These are phyloP conservation scores for Tirmania nivea DNA, from an alignment of 495 filamentous ascomycete species.

Conservation along the genomic window DNA sequence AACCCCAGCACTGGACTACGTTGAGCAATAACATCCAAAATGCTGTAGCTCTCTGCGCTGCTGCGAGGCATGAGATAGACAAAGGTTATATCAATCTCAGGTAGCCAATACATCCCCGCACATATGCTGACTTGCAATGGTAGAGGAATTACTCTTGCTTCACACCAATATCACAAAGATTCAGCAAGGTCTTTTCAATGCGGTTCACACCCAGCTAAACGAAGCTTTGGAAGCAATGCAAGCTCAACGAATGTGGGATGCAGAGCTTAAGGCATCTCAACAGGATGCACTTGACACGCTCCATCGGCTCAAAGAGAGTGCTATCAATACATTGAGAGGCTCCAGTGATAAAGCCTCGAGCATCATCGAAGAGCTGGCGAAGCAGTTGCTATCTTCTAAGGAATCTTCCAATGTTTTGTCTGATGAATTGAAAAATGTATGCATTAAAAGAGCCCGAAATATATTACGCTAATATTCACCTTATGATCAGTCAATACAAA, in stretches of 20 bases:
- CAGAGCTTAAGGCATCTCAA: not conserved
- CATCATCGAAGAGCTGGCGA: not conserved
- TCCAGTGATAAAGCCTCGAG: not conserved
- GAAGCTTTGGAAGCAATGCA: slow-evolving; percentile 6
- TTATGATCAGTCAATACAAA: not conserved
- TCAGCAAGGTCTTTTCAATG: slow-evolving; percentile 8
- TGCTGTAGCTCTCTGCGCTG: slow-evolving; percentile 12
- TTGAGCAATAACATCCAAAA: slow-evolving; percentile 19
- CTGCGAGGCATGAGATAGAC: slow-evolving; percentile 15
- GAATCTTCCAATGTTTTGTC: not conserved
- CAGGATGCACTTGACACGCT: not conserved
- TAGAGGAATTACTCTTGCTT: slow-evolving; percentile 2
- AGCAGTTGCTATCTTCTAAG: not conserved
- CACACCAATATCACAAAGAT: slow-evolving; percentile 17
- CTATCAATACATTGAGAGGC: not conserved
- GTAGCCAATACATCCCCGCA: not conserved
- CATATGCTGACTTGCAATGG: too few species aligned
- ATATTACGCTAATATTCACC: not conserved
- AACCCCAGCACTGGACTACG: slow-evolving; percentile 19
- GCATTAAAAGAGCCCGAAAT: not conserved
- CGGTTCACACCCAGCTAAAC: slow-evolving; percentile 4
- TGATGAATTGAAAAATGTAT: not conserved
- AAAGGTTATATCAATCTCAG: slow-evolving; percentile 4
- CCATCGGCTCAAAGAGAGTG: not conserved
- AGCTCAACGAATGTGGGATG: slow-evolving; percentile 4